Evolutionary conservation across 495 filamentous ascomycete species (phyloP).

Genomic region (Tetracladium setigerum): DNA sequence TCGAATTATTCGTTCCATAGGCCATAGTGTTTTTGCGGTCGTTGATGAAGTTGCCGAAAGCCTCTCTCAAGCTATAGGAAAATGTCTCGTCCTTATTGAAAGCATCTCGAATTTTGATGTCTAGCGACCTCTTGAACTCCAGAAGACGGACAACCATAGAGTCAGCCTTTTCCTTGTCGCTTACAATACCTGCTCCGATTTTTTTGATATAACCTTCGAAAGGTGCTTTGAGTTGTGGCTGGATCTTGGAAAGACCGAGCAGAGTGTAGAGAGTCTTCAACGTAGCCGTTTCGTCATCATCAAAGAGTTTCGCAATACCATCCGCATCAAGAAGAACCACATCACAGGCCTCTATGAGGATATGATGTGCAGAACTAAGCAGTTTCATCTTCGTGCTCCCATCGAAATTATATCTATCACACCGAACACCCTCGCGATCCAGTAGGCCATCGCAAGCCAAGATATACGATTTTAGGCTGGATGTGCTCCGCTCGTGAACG

Average conservation of each 20-base stretch:
- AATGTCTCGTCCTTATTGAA: conserved; percentile 71
- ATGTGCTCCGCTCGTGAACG: conserved; percentile 51
- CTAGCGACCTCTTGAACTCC: conserved; percentile 72
- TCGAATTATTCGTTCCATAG: conserved; percentile 76
- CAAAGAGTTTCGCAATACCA: conserved; percentile 61
- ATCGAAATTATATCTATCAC: conserved; percentile 72
- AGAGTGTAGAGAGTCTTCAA: conserved; percentile 72
- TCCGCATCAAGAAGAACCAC: conserved; percentile 50
- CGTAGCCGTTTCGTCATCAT: conserved; percentile 53
- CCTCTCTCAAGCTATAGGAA: conserved; percentile 67
- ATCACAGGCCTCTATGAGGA: conserved; percentile 55
- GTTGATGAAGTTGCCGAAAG: conserved; percentile 89
- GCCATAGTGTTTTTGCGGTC: conserved; percentile 58
- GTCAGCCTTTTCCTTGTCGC: conserved; percentile 65
- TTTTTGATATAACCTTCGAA: conserved; percentile 74
- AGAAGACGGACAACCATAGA: conserved; percentile 86
- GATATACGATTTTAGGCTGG: conserved; percentile 63
- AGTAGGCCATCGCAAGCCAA: conserved; percentile 57
- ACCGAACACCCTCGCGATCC: conserved; percentile 59
- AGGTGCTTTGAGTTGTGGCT: conserved; percentile 54
- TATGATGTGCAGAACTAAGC: conserved; percentile 58
- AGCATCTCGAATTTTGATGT: conserved; percentile 61
- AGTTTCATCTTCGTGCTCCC: conserved; percentile 71
- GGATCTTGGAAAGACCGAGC: conserved; percentile 56
- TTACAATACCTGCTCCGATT: conserved; percentile 71